Evolutionary conservation across 495 filamentous ascomycete genomes (phyloP).

Genomic region (Aspergillus diversus): DNA sequence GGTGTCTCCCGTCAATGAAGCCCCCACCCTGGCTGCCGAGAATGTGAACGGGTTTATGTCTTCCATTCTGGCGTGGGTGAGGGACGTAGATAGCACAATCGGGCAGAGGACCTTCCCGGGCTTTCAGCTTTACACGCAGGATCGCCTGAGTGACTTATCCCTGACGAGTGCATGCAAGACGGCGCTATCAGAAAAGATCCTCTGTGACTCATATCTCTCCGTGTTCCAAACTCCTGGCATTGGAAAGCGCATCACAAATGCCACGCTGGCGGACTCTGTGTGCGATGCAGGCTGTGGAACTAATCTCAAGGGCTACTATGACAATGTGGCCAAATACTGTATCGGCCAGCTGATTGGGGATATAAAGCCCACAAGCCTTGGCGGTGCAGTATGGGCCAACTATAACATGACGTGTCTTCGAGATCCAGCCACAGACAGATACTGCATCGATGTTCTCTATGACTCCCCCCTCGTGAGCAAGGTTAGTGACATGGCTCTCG

Average conservation of each 20-base stretch:
- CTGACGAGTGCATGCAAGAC: conserved; percentile 3
- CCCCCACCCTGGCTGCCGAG: conserved; percentile 21
- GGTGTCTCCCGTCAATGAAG: conserved; percentile 47
- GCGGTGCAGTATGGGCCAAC: too few relatives aligned
- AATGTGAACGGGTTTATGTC: conserved; percentile 29
- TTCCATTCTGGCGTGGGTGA: conserved; percentile 20
- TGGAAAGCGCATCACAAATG: background rate
- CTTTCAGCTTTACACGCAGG: conserved; percentile 3
- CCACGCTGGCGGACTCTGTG: background rate
- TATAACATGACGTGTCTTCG: too few relatives aligned
- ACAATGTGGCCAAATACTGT: conserved; percentile 9
- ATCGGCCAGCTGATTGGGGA: background rate
- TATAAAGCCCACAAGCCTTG: too few relatives aligned
- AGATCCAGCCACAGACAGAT: too few relatives aligned
- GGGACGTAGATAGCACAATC: background rate
- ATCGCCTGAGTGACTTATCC: background rate
- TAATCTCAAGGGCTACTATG: conserved; percentile 9
- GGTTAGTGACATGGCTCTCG: background rate
- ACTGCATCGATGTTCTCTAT: background rate
- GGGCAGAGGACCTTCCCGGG: conserved; percentile 11
- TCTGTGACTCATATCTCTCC: background rate
- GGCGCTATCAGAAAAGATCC: background rate
- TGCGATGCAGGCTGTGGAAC: conserved; percentile 5
- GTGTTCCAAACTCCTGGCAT: too few relatives aligned
- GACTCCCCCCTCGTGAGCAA: background rate